phyloP scores from a whole-genome alignment of 2,329 filamentous ascomycete species.

The Akanthomyces dipterigenus region DNA sequence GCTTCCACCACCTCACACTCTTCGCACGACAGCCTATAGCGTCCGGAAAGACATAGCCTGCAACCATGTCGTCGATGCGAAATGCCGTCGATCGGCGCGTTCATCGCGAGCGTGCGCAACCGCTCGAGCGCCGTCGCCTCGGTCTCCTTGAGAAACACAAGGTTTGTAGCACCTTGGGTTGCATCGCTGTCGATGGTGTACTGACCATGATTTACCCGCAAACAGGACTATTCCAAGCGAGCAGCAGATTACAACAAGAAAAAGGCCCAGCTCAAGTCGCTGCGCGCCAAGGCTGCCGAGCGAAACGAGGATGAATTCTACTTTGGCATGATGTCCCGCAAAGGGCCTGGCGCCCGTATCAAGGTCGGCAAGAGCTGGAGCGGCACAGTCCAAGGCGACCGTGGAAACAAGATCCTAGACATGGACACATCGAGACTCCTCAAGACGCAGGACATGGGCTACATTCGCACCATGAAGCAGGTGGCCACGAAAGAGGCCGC shows the following conservation, averaged over 20 bases:
- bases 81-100: conserved; percentile 71
- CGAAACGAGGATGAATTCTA: conserved; percentile 70
- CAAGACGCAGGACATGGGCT: conserved; percentile 63
- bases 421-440: conserved; percentile 54
- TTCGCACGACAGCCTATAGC: not conserved
- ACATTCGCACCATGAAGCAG: conserved; percentile 56
- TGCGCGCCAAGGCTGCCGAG: conserved; percentile 55
- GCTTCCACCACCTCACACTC: not conserved
- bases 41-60: not conserved
- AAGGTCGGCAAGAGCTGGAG: conserved; percentile 45
- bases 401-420: conserved; percentile 49
- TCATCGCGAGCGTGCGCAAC: conserved; percentile 86
- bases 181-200: too few relatives aligned
- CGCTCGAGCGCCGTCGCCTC: conserved; percentile 73
- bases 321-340: conserved; percentile 60
- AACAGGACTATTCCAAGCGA: conserved; percentile 55
- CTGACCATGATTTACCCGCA: conserved; percentile 18
- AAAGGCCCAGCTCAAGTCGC: conserved; percentile 50
- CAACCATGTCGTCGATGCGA: conserved; percentile 48
- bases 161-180: conserved; percentile 32
- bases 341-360: conserved; percentile 45
- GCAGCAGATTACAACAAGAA: conserved; percentile 62
- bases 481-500: conserved; percentile 52
- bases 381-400: conserved; percentile 51
- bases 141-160: conserved; percentile 96